These are phyloP conservation scores for Jacaranda copaia DNA, from an alignment of 257 asterid genomes.

Conservation along the genomic window DNA sequence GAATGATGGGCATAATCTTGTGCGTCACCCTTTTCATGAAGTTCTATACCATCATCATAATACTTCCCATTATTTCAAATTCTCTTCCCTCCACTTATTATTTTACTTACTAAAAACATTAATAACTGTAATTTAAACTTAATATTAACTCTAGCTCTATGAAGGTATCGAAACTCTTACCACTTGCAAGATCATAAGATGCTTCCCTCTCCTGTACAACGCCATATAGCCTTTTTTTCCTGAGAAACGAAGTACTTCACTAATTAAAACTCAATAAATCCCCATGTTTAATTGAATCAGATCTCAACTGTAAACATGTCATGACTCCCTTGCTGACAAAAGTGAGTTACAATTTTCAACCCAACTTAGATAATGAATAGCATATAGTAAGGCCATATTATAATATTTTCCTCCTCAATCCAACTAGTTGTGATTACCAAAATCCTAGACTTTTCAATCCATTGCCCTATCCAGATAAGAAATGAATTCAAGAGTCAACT, in stretches of 20 bases:
- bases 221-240: slow-evolving; percentile 37
- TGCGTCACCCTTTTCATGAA: no score
- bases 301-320: slow-evolving; percentile 28
- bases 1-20: no score
- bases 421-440: neutral
- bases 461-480: no score
- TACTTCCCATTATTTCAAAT: neutral
- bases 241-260: slow-evolving; percentile 43
- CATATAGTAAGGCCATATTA: neutral
- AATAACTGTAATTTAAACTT: slow-evolving; percentile 9
- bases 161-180: slow-evolving; percentile 42
- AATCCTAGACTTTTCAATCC: slow-evolving; percentile 7
- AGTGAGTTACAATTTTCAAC: slow-evolving; percentile 14
- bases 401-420: no score
- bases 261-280: neutral
- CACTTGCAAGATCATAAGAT: slow-evolving; percentile 36
- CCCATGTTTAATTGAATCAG: neutral
- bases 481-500: no score
- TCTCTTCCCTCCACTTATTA: slow-evolving; percentile 8
- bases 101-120: slow-evolving; percentile 27
- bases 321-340: slow-evolving; percentile 28
- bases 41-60: no score
- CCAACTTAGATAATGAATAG: slow-evolving; percentile 27
- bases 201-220: slow-evolving; percentile 29
- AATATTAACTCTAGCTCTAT: slow-evolving; percentile 34